phyloP scores from a whole-genome alignment of 2,329 filamentous ascomycete species.

The Fusarium sp. region DNA sequence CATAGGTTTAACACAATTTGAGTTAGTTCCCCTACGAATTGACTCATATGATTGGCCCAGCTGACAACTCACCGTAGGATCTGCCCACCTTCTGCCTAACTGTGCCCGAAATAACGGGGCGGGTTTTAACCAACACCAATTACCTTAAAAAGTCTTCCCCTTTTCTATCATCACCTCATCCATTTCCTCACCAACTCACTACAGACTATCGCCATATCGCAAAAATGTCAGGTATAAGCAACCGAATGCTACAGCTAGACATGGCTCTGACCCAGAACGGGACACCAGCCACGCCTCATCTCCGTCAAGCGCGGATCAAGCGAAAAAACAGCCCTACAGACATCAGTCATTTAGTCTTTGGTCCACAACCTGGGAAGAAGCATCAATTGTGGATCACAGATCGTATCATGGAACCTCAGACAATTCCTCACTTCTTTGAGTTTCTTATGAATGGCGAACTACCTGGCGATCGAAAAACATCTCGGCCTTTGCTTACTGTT shows the following conservation, averaged over 20 bases:
- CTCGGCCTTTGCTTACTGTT: not conserved
- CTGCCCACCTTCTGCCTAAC: not conserved
- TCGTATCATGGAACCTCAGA: slow-evolving; percentile 38
- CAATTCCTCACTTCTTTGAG: slow-evolving; percentile 28
- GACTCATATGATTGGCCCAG: not conserved
- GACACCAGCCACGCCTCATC: not conserved
- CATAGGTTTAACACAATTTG: not conserved
- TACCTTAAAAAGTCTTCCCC: not conserved
- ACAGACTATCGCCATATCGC: too few species aligned
- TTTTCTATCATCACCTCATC: not conserved
- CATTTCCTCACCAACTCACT: fast-evolving
- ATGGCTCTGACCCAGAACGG: slow-evolving; percentile 17
- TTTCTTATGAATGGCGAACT: slow-evolving; percentile 24
- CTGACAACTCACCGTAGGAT: not conserved
- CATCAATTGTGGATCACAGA: slow-evolving; percentile 36
- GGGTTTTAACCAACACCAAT: not conserved
- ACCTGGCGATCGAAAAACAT: slow-evolving; percentile 5
- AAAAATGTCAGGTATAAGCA: not conserved
- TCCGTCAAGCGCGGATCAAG: not conserved
- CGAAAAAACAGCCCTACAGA: slow-evolving; percentile 7
- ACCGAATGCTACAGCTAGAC: not conserved
- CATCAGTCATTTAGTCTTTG: not conserved
- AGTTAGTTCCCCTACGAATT: not conserved
- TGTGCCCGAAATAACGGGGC: not conserved
- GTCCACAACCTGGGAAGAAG: not conserved